These are phyloP conservation scores for Rhynchosporium secalis DNA, from an alignment of 2,329 filamentous ascomycete genomes.

Conservation along the genomic window DNA sequence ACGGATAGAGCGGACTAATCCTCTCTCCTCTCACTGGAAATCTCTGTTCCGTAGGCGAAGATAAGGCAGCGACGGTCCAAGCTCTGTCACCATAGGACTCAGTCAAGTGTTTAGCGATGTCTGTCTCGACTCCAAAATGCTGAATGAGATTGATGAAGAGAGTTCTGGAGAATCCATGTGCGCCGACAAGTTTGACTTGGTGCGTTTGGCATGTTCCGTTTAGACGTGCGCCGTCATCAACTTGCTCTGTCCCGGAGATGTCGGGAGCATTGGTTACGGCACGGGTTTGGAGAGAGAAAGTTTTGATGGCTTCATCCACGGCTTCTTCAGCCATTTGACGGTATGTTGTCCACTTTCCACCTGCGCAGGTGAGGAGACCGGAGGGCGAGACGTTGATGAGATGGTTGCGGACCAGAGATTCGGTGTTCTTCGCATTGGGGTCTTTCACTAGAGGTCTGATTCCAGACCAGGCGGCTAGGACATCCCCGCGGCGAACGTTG, in stretches of 20 bases:
- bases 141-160: conserved; percentile 95
- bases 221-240: conserved; percentile 69
- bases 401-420: conserved; percentile 86
- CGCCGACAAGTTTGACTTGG: conserved; percentile 76
- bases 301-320: conserved; percentile 74
- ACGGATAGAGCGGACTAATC: conserved; percentile 80
- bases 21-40: conserved; percentile 83
- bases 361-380: conserved; percentile 80
- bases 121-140: conserved; percentile 87
- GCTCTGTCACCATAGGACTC: conserved; percentile 89
- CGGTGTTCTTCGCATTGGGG: conserved; percentile 80
- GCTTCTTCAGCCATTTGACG: conserved; percentile 91
- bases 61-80: conserved; percentile 85
- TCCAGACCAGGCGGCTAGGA: conserved; percentile 87
- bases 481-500: conserved; percentile 79
- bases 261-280: conserved; percentile 61
- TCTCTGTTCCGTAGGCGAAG: conserved; percentile 70
- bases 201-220: conserved; percentile 82
- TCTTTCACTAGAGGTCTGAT: conserved; percentile 85
- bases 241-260: conserved; percentile 66
- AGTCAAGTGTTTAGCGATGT: conserved; percentile 85
- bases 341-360: conserved; percentile 92
- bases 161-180: conserved; percentile 85
- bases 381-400: conserved; percentile 77
- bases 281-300: conserved; percentile 62